Evolutionary conservation across 177 flowering plant species (phyloP).

Genomic region (Telopea speciosissima): DNA sequence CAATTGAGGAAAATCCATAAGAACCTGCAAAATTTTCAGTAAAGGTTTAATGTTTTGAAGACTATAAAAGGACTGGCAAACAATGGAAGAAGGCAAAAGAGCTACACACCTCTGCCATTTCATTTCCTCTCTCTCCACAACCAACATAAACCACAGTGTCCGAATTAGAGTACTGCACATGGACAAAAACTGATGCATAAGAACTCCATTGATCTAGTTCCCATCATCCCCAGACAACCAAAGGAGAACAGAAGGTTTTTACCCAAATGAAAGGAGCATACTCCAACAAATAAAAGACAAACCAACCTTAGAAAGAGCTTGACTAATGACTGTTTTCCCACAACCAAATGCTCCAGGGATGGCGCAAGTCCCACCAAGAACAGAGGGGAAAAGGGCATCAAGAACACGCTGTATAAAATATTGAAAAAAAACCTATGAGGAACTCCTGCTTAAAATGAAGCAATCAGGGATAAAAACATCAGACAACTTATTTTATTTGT

Average conservation of each 20-base stretch:
- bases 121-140: constrained; percentile 99
- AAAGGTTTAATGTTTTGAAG: background rate
- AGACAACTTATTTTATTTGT: constrained; percentile 1
- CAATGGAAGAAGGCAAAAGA: constrained; percentile 1
- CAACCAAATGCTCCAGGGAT: constrained; percentile 99
- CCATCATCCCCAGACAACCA: background rate
- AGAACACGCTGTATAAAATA: constrained; percentile 78
- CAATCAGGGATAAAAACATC: constrained; percentile 1
- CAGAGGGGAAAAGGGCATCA: constrained; percentile 99
- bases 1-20: constrained; percentile 99
- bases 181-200: constrained; percentile 10
- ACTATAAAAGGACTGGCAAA: background rate
- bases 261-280: background rate
- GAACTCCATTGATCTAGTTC: background rate
- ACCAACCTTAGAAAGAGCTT: constrained; percentile 94
- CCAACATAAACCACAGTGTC: constrained; percentile 99
- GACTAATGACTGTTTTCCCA: constrained; percentile 99
- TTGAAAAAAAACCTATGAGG: constrained; percentile 14
- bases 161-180: constrained; percentile 91
- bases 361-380: constrained; percentile 99
- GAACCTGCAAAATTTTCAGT: constrained; percentile 52
- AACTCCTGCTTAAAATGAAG: background rate
- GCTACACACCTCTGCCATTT: constrained; percentile 91
- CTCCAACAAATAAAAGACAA: background rate
- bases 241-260: background rate